Evolutionary conservation across 2,329 filamentous ascomycete genomes (phyloP), one percentile per base, ranked within the genome.

Genomic region (Ophiostoma sp.): DNA sequence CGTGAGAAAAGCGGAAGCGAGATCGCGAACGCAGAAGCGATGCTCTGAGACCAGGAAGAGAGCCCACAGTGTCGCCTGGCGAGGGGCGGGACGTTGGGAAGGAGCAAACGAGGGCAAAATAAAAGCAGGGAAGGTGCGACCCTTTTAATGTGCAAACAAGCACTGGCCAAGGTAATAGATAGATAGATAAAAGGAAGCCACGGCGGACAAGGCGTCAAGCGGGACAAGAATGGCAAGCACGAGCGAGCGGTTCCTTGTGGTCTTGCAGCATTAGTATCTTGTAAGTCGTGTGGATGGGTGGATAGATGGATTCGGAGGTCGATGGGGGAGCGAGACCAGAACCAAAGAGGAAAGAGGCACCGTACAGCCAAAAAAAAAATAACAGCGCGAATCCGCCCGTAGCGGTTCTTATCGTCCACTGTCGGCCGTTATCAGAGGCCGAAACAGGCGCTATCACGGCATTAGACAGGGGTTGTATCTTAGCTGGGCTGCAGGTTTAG

Each of bases 381-480:
- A 38, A 6, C 55, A 60, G 27, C 55, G 14, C 55, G 55, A 58
- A 60, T 27, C 55, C 55, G 55, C 55, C 55, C 14, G 55, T 60
- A 27, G 55, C 55, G 49, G 49, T 38, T 38, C 27, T 60, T 60
- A 60, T 60, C 55, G 55, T 7, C 27, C 55, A 60, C 27, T 60
- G 6, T 60, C 55, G 27, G 27, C 27, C 11, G 27, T 38, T 60
- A 60, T 60, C 55, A 60, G 9, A 60, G 55, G 55, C 55, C 55
- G 18, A 60, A 27, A 12, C 27, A 60, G 18, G 55, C 55, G 55
- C 55, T 60, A 60, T 60, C 55, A 27, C 27, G 55, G 55, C 27
- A 8, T 60, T 60, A 38, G 27, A 60, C 55, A 60, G 55, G 55
- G 55, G 55, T 38, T 60, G 55, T 60, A 14, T 58, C 55, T 18